These are phyloP conservation scores for Calonectria montana DNA, from an alignment of 2,329 filamentous ascomycete species.

Conservation along the genomic window DNA sequence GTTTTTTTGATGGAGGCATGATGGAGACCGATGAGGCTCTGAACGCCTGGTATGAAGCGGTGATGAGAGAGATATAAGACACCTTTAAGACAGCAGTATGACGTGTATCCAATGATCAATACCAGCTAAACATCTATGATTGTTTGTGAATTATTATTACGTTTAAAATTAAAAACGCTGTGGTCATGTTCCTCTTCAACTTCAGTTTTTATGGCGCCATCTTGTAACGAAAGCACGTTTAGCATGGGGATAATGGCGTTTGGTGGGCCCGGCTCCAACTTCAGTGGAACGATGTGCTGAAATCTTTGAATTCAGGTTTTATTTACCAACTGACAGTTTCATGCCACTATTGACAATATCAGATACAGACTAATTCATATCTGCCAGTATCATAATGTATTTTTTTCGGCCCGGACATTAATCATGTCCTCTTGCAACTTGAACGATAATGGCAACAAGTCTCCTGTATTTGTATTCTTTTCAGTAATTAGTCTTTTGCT, in stretches of 20 bases:
- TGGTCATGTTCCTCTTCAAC: too few species aligned
- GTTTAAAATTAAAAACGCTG: neutral
- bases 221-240: neutral
- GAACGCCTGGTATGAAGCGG: conserved; percentile 8
- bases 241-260: neutral
- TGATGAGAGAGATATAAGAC: conserved; percentile 2
- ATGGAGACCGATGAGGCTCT: conserved; percentile 23
- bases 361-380: too few species aligned
- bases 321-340: too few species aligned
- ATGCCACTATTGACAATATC: too few species aligned
- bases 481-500: neutral
- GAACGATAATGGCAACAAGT: too few species aligned
- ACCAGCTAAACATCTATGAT: neutral
- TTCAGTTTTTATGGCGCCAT: neutral
- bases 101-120: neutral
- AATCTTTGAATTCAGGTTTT: too few species aligned
- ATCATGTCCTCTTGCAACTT: too few species aligned
- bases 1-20: conserved; percentile 20
- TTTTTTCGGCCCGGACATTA: too few species aligned
- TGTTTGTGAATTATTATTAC: neutral
- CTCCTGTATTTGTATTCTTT: neutral
- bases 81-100: too few species aligned
- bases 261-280: neutral
- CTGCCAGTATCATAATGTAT: too few species aligned
- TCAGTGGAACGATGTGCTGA: neutral